Evolutionary conservation across 1,284 basidiomycete genomes (phyloP).

Genomic region (Apiotrichum akiyoshidainum): DNA sequence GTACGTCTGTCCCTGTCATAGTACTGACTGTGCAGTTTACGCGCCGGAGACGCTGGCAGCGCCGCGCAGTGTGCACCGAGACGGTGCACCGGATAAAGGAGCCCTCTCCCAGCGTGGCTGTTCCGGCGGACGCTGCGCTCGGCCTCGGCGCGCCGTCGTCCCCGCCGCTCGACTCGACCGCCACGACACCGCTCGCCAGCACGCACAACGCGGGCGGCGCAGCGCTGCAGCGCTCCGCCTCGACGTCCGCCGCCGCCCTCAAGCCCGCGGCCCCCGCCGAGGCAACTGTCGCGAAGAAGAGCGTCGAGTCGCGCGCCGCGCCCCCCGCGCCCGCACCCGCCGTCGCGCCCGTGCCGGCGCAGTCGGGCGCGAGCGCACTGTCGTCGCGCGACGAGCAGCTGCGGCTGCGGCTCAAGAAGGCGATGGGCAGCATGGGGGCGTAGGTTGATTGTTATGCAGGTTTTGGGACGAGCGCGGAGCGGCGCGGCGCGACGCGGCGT

Average conservation of each 20-base stretch:
- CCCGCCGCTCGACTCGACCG: neutral
- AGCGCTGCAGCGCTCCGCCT: neutral
- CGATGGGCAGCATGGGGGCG: slow-evolving; percentile 48
- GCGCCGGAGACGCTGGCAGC: slow-evolving; percentile 75
- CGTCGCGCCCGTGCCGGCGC: slow-evolving; percentile 1
- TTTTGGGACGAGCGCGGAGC: too few relatives aligned
- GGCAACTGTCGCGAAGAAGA: neutral
- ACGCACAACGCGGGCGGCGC: neutral
- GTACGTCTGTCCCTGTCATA: slow-evolving; percentile 41
- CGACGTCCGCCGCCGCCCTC: neutral
- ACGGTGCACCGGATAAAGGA: slow-evolving; percentile 56
- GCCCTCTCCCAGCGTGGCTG: slow-evolving; percentile 7
- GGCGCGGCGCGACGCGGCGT: too few relatives aligned
- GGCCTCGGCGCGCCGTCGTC: slow-evolving; percentile 7
- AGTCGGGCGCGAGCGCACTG: neutral
- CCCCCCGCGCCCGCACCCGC: slow-evolving; percentile 6
- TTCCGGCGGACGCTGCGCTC: neutral
- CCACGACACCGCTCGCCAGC: too few relatives aligned
- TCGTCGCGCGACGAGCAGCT: slow-evolving; percentile 40
- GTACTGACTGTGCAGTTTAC: slow-evolving; percentile 61
- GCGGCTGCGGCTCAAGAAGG: slow-evolving; percentile 47
- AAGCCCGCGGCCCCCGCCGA: neutral
- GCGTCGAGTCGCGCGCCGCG: neutral
- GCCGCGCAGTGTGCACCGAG: slow-evolving; percentile 73
- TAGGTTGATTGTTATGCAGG: slow-evolving; percentile 10